Evolutionary conservation across 2,329 filamentous ascomycete genomes (phyloP), one percentile per base, ranked within the genome.

Genomic region (Elsinoe fawcettii): DNA sequence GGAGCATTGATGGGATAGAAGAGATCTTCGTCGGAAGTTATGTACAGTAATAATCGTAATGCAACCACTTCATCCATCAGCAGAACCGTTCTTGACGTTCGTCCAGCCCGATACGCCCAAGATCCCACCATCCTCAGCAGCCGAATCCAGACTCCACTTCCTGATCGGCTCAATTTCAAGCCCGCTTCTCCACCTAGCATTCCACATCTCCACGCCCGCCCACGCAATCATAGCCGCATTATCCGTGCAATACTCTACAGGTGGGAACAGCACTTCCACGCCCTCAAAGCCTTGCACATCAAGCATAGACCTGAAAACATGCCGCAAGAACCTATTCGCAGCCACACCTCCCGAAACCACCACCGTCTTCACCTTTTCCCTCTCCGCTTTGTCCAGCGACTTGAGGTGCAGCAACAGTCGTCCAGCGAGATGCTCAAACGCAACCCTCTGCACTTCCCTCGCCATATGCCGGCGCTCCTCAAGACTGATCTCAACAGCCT

Each of bases 151-250:
- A 1, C 83, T 77, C 90, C 90, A 96, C 68, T 84, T 87, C 47
- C 79, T 77, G 46, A 87, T 67, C 1, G 85, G 79, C 47, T 78
- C 69, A 58, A 85, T 79, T 22, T 74, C 77, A 57, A 91, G 66
- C 18, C 80, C 78, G 7, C 83, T 85, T 59, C 76, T 72, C 77
- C 82, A 91, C 0, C 92, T 91, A 1, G 81, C 82, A 70, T 87
- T 80, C 66, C 81, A 96, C 91, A 99, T 96, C 73, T 97, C 91
- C 63, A 91, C 80, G 0, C 87, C 93, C 1, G 91, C 79, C 92
- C 93, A 97, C 1, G 87, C 92, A 68, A 97, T 91, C 93, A 99
- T 99, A 49, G 90, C 89, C 11, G 93, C 93, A 71, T 99, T 97
- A 67, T 99, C 93, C 0, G 90, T 96, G 68, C 93, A 97, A 55